These are phyloP conservation scores for Fusarium annulatum DNA, from an alignment of 2,329 filamentous ascomycete species.

Conservation along the genomic window DNA sequence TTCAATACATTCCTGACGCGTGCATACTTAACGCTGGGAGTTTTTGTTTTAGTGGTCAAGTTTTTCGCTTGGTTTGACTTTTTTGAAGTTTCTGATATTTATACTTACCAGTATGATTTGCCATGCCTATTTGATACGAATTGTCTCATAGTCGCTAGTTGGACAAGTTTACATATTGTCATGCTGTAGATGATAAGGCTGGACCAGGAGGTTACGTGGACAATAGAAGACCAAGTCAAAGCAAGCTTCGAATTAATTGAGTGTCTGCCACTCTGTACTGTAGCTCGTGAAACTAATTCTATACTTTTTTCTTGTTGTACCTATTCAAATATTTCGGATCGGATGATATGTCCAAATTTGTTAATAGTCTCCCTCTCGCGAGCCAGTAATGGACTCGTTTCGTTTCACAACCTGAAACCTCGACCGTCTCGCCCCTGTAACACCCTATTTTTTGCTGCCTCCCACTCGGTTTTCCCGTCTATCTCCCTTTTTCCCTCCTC, in stretches of 20 bases:
- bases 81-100: not conserved
- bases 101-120: not conserved
- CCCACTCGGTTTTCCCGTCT: constrained; percentile 3
- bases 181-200: not conserved
- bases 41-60: not conserved
- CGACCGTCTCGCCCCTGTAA: constrained; percentile 39
- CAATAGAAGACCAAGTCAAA: not conserved
- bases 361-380: not conserved
- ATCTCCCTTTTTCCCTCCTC: not conserved
- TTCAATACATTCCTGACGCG: constrained; percentile 14
- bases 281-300: not conserved
- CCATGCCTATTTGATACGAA: not conserved
- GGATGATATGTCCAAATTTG: constrained; percentile 9
- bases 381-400: constrained; percentile 32
- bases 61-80: not conserved
- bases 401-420: constrained; percentile 45
- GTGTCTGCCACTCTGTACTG: not conserved
- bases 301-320: not conserved
- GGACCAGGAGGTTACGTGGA: not conserved
- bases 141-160: not conserved
- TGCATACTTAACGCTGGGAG: not conserved
- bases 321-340: not conserved
- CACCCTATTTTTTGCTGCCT: constrained; percentile 30
- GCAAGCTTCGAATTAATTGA: not conserved
- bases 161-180: not conserved